Evolutionary conservation across 345 rosid species (phyloP).

Genomic region (Clausena lansium): DNA sequence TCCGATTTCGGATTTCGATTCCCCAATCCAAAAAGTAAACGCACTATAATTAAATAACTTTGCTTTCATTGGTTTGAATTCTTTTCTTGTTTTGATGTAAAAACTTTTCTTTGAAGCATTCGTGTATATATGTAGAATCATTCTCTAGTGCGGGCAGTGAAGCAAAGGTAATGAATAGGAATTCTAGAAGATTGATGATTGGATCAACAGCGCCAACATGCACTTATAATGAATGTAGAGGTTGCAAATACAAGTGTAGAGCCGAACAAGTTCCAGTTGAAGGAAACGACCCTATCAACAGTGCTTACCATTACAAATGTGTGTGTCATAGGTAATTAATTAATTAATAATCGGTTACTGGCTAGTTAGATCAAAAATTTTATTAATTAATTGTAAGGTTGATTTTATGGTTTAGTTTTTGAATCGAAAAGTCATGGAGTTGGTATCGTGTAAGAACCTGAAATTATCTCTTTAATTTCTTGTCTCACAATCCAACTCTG

Average conservation of each 20-base stretch:
- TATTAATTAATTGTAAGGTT: neutral
- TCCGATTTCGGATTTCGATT: too few species aligned
- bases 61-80: neutral
- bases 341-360: neutral
- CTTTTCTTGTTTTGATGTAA: neutral
- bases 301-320: slow-evolving; percentile 90
- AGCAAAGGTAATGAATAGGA: slow-evolving; percentile 25
- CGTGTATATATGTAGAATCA: neutral
- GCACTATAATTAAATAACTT: neutral
- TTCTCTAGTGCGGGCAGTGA: too few species aligned
- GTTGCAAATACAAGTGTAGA: slow-evolving; percentile 87
- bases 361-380: too few species aligned
- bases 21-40: too few species aligned
- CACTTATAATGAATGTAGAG: slow-evolving; percentile 91
- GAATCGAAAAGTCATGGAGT: slow-evolving; percentile 8
- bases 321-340: slow-evolving; percentile 63
- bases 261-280: slow-evolving; percentile 97
- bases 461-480: neutral
- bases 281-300: slow-evolving; percentile 88
- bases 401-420: neutral
- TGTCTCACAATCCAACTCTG: slow-evolving; percentile 6
- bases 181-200: slow-evolving; percentile 68
- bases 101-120: neutral
- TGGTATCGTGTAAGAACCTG: neutral
- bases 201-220: slow-evolving; percentile 94